phyloP scores from a whole-genome alignment of 129 eudicot species.

The Heracleum sosnowskyi region DNA sequence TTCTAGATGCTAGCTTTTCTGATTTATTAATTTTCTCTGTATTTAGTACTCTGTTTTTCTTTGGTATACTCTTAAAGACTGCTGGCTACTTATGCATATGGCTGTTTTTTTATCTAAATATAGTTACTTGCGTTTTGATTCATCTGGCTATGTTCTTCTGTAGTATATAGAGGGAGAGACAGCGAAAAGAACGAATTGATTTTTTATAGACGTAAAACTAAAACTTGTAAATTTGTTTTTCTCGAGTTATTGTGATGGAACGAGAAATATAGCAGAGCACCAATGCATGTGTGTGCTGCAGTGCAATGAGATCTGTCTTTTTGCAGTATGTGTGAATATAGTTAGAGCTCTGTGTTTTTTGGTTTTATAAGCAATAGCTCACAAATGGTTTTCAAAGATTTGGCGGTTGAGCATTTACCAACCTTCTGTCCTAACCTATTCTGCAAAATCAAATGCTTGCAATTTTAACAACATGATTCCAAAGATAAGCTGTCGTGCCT shows the following conservation, averaged over 20 bases:
- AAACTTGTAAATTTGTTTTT: neutral
- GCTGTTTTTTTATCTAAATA: too few species aligned
- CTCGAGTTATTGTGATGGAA: neutral
- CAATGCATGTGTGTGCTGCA: neutral
- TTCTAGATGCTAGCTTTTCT: too few species aligned
- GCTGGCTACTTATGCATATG: too few species aligned
- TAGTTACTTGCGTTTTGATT: too few species aligned
- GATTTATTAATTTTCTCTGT: too few species aligned
- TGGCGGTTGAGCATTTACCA: constrained; percentile 11
- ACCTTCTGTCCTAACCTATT: constrained; percentile 24
- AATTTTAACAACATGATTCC: constrained; percentile 28
- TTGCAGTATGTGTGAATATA: neutral
- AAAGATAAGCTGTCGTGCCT: constrained; percentile 14
- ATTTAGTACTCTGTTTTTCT: too few species aligned
- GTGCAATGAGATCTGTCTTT: neutral
- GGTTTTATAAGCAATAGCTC: neutral
- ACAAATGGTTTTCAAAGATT: constrained; percentile 2
- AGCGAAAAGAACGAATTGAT: too few species aligned
- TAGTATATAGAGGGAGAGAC: too few species aligned
- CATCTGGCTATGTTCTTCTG: neutral
- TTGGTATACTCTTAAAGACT: too few species aligned
- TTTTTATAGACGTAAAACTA: neutral
- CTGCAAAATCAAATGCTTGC: constrained; percentile 14
- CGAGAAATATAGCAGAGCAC: neutral
- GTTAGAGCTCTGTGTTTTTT: neutral